Evolutionary conservation across 148 eudicot species (phyloP), one percentile per base, ranked within the genome.

Genomic region (Spergularia bocconei): DNA sequence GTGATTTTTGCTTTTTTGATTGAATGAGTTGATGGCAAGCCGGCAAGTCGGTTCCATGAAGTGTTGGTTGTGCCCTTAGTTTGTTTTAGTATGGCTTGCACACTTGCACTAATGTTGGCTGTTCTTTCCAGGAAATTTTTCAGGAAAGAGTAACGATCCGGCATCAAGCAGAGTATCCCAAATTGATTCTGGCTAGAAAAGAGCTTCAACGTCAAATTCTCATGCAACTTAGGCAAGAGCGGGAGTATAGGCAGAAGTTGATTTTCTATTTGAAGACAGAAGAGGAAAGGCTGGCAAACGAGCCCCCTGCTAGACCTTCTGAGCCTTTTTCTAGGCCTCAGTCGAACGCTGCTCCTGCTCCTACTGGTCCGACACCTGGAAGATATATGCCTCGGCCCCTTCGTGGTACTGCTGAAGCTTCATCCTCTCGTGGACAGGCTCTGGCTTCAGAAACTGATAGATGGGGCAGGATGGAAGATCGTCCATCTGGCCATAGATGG

Each of bases 321-420:
- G 86, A 77, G 55, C 73, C 85, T 16, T 25, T 68, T 44, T 56
- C 75, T n/a, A 75, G 83, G 61, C 72, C 79, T 33, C 75, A 56
- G 44, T 58, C 79, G 6, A 87, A 48, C 38, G 60, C 86, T 9
- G 78, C 81, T 13, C 79, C 82, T 7, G n/a, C n/a, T n/a, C 33
- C 33, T 29, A 4, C 72, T 10, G 74, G 83, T 0, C 78, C 90
- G 5, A 44, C 88, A 11, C 56, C 90, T 48, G 91, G 86, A 14
- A 92, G 85, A 68, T 95, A 88, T 60, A 93, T 92, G 71, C 98
- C 96, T 38, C 79, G 73, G 59, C 82, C 77, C 78, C 73, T 70
- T 58, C 67, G 84, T 10, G 73, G 47, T 62, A 75, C 21, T 29
- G 58, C 15, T 72, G 76, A 70, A 14, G 58, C 79, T 69, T 84